A percentile compares a stretch with the other conserved stretches of the same genome.
Conservation (phyloP, 306 rosid genomes). For the Vigna mungo region DNA sequence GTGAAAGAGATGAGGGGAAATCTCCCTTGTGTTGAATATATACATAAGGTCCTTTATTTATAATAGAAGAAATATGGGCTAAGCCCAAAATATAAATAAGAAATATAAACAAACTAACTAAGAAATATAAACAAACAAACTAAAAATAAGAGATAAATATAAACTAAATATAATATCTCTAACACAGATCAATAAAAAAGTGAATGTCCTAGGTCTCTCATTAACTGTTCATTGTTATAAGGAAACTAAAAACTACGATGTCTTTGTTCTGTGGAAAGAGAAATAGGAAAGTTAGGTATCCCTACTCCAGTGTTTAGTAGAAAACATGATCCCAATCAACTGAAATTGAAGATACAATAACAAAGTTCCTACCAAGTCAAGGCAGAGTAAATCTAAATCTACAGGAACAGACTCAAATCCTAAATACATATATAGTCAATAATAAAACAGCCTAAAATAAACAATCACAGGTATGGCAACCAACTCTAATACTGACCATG, state of each 20-base stretch:
- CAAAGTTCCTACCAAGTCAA: background rate
- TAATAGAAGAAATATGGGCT: no score
- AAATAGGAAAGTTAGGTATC: conserved; percentile 6
- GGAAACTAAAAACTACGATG: background rate
- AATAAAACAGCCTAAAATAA: conserved; percentile 25
- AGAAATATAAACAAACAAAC: no score
- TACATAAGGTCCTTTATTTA: no score
- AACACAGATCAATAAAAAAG: background rate
- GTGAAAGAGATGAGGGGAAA: no score
- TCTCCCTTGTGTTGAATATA: no score
- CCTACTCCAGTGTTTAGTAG: background rate
- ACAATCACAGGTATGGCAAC: conserved; percentile 15
- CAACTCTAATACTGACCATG: background rate
- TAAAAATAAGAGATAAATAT: no score
- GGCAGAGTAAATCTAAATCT: conserved; percentile 5
- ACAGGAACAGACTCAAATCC: conserved; percentile 3
- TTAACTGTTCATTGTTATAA: background rate
- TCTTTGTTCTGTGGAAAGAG: background rate
- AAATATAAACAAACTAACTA: no score
- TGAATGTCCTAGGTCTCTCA: conserved; percentile 19
- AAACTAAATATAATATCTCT: no score
- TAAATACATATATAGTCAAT: conserved; percentile 20
- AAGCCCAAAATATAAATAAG: no score
- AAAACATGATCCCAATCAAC: background rate
- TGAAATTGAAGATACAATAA: conserved; percentile 9